phyloP scores from a whole-genome alignment of 306 rosid genomes.

The Cicer yamashitae region DNA sequence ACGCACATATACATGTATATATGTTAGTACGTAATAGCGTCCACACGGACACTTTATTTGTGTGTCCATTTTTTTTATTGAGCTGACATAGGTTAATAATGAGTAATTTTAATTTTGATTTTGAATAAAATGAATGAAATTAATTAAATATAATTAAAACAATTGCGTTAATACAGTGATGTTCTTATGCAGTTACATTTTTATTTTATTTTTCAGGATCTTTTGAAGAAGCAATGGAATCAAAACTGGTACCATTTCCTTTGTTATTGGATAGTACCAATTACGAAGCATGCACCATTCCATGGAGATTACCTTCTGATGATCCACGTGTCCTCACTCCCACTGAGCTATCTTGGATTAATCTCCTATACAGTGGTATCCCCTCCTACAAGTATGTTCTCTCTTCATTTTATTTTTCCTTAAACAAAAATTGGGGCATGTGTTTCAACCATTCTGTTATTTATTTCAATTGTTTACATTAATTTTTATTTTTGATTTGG shows the following conservation, averaged over 20 bases:
- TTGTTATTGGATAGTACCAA: constrained; percentile 46
- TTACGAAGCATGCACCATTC: constrained; percentile 81
- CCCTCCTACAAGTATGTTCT: constrained; percentile 76
- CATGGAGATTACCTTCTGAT: constrained; percentile 83
- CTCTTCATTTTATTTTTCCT: neutral
- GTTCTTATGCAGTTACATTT: neutral
- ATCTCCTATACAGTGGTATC: constrained; percentile 67
- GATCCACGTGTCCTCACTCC: constrained; percentile 76
- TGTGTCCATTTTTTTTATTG: no score
- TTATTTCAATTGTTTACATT: constrained; percentile 21
- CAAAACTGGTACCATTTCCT: constrained; percentile 73
- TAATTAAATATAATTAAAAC: no score
- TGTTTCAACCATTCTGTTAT: constrained; percentile 25
- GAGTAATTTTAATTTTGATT: no score
- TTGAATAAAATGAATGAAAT: no score
- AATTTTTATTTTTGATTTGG: constrained; percentile 22
- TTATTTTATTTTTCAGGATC: neutral
- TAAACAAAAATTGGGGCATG: neutral
- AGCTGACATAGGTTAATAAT: no score
- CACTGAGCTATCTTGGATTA: constrained; percentile 81
- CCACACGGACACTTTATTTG: no score
- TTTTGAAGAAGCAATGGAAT: constrained; percentile 51
- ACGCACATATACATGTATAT: no score
- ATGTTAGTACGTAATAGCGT: no score
- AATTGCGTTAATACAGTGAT: no score